Conservation (phyloP, 2,329 filamentous ascomycete species). For the Xylariaceae sp. region DNA sequence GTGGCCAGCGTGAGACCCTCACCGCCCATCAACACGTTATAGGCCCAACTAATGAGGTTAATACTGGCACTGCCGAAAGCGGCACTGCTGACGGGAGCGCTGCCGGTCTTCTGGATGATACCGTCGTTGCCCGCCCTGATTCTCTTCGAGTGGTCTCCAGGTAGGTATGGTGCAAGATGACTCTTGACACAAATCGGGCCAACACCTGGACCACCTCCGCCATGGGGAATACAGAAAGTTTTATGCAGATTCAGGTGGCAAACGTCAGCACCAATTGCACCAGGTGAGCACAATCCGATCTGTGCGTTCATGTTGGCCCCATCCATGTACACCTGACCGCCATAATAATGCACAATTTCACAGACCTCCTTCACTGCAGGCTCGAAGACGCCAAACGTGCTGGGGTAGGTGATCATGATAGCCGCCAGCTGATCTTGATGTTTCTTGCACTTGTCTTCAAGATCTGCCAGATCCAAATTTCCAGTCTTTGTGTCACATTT, state of each 20-base stretch:
- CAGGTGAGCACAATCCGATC: conserved; percentile 90
- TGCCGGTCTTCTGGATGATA: conserved; percentile 26
- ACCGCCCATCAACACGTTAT: conserved; percentile 90
- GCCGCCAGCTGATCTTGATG: conserved; percentile 81
- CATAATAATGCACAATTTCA: conserved; percentile 78
- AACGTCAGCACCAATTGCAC: conserved; percentile 92
- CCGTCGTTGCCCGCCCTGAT: neutral
- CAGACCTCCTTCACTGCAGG: conserved; percentile 83
- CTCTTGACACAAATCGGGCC: conserved; percentile 89
- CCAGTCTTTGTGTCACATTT: conserved; percentile 87
- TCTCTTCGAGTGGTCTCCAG: conserved; percentile 46
- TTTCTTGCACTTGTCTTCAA: conserved; percentile 85
- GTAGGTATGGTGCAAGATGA: conserved; percentile 74
- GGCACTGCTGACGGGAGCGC: conserved; percentile 71
- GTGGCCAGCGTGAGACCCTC: conserved; percentile 84
- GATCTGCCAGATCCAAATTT: conserved; percentile 83
- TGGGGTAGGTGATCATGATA: conserved; percentile 97
- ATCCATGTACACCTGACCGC: conserved; percentile 97
- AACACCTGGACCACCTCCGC: conserved; percentile 88
- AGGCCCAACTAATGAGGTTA: conserved; percentile 90
- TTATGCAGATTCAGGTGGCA: conserved; percentile 98
- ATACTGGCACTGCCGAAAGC: conserved; percentile 88
- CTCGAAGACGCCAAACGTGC: conserved; percentile 93
- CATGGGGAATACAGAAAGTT: conserved; percentile 97
- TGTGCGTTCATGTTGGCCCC: conserved; percentile 98